Percentiles rank a stretch among this genome's conserved stretches.
phyloP scores from a whole-genome alignment of 1,139 yeast genomes.

The Kluyveromyces marxianus region DNA sequence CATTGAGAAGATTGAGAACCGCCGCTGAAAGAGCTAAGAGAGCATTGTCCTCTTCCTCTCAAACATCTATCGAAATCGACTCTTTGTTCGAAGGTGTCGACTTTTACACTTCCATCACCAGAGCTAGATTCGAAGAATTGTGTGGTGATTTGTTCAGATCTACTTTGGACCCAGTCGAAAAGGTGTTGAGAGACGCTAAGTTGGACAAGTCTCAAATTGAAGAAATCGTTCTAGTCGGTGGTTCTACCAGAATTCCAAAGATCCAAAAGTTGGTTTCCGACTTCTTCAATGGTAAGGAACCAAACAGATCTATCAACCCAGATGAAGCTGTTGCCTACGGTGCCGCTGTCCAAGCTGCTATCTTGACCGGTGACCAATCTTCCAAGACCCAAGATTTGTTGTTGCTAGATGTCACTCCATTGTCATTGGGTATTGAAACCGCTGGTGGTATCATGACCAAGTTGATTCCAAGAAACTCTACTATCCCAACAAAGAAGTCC shows the following conservation, averaged over 20 bases:
- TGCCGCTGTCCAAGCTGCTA: conserved; percentile 84
- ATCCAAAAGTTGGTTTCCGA: conserved; percentile 79
- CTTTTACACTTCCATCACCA: conserved; percentile 70
- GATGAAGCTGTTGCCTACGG: conserved; percentile 71
- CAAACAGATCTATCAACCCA: conserved; percentile 76
- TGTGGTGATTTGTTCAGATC: conserved; percentile 77
- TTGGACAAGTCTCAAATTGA: conserved; percentile 69
- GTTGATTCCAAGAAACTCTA: conserved; percentile 92
- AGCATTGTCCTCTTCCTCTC: conserved; percentile 75
- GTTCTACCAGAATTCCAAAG: conserved; percentile 91
- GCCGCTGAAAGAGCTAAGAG: conserved; percentile 91
- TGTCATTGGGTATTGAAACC: conserved; percentile 93
- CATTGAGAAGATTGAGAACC: conserved; percentile 79
- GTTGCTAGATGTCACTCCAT: conserved; percentile 86
- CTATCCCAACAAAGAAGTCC: conserved; percentile 94
- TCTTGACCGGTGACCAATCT: conserved; percentile 81
- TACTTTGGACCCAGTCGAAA: conserved; percentile 75
- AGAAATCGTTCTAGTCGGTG: conserved; percentile 85
- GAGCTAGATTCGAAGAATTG: conserved; percentile 85
- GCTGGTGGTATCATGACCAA: conserved; percentile 98
- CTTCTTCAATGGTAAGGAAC: conserved; percentile 82
- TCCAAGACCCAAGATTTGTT: conserved; percentile 78
- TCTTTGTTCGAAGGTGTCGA: conserved; percentile 75
- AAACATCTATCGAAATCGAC: conserved; percentile 78
- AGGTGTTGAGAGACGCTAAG: conserved; percentile 73